A percentile compares a stretch with the other conserved stretches of the same genome.
Conservation (phyloP, 2,329 filamentous ascomycete species). For the Biscogniauxia marginata region DNA sequence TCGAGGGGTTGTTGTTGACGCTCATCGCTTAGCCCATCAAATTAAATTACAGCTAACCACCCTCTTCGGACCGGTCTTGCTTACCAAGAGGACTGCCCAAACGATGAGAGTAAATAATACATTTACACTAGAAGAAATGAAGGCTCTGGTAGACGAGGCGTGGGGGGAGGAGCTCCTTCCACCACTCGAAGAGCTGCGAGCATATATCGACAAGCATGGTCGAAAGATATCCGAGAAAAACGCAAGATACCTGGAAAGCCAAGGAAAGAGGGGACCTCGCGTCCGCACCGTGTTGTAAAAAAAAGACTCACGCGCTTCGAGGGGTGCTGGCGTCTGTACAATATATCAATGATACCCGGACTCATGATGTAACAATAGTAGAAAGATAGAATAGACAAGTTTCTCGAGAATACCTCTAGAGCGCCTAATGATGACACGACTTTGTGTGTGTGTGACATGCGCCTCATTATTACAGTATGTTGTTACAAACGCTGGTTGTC, state of each 20-base stretch:
- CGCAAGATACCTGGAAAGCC: conserved; percentile 10
- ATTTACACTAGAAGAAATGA: conserved; percentile 34
- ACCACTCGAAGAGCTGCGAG: conserved; percentile 25
- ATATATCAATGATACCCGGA: neutral
- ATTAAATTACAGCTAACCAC: conserved; percentile 32
- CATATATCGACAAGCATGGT: conserved; percentile 23
- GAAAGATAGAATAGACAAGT: neutral
- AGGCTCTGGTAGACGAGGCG: conserved; percentile 35
- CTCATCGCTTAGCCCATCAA: conserved; percentile 23
- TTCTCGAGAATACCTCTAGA: neutral
- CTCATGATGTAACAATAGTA: neutral
- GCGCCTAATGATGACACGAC: neutral
- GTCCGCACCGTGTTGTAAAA: neutral
- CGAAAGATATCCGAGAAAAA: conserved; percentile 8
- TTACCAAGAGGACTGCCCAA: conserved; percentile 19
- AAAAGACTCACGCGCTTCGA: neutral
- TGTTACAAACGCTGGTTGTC: neutral
- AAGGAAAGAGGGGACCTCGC: neutral
- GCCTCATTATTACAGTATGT: neutral
- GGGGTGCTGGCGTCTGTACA: neutral
- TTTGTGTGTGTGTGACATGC: neutral
- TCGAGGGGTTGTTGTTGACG: conserved; percentile 29
- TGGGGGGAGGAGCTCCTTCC: conserved; percentile 38
- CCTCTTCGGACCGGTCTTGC: conserved; percentile 32
- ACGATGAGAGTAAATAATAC: conserved; percentile 24